Conservation (phyloP, 345 rosid species). For the Gossypium turneri region DNA sequence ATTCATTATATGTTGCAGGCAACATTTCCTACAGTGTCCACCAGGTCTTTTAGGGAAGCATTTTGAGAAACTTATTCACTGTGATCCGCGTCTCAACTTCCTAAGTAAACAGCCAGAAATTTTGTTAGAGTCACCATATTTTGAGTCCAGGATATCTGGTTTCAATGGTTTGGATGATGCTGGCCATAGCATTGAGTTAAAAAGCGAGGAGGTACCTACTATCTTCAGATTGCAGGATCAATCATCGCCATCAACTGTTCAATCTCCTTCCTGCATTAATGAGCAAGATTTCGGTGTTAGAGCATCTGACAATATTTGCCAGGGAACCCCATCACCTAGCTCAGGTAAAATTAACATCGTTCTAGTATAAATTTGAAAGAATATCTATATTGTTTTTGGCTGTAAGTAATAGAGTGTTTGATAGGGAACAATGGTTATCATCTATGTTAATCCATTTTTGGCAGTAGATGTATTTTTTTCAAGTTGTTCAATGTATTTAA, state of each 20-base stretch:
- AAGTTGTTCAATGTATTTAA: too few species aligned
- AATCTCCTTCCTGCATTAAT: slow-evolving; percentile 36
- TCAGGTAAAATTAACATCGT: slow-evolving; percentile 39
- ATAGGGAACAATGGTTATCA: background rate
- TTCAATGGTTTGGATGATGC: slow-evolving; percentile 38
- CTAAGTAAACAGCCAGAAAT: slow-evolving; percentile 54
- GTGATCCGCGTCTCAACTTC: slow-evolving; percentile 60
- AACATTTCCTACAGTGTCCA: slow-evolving; percentile 56
- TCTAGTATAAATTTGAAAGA: background rate
- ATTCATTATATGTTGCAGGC: slow-evolving; percentile 30
- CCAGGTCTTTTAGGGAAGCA: slow-evolving; percentile 51
- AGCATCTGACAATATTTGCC: slow-evolving; percentile 21
- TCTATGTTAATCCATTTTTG: too few species aligned
- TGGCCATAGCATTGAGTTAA: slow-evolving; percentile 12
- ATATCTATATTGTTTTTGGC: background rate
- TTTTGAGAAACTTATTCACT: slow-evolving; percentile 70
- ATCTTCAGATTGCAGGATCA: slow-evolving; percentile 28
- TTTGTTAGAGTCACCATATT: slow-evolving; percentile 50
- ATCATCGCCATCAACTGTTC: slow-evolving; percentile 32
- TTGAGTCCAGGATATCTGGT: slow-evolving; percentile 37
- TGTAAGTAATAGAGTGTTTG: background rate
- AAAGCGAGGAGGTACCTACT: slow-evolving; percentile 24
- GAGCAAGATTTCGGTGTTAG: slow-evolving; percentile 30
- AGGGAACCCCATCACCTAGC: slow-evolving; percentile 45
- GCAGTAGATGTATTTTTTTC: too few species aligned